Base-by-base conservation (phyloP, 2,329 filamentous ascomycete species). In the Colletotrichum lupini region DNA sequence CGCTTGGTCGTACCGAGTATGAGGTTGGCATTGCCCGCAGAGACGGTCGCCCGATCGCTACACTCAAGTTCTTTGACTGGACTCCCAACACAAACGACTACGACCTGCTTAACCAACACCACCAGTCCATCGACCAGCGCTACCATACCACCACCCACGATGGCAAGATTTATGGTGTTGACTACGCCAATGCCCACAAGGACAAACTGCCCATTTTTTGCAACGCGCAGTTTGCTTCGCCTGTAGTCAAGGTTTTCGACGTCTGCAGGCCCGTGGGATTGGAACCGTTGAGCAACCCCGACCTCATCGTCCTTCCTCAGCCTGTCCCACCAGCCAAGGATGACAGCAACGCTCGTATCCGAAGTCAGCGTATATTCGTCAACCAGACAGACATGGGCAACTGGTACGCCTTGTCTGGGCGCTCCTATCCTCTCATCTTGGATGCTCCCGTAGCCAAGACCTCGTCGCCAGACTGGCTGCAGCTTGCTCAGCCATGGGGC, bases 31-130 rank as follows among this genome's bases (percentile, higher is more conserved):
- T 99, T 57, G 93, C 95, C 76, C 92, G 94, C 73, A 90, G 88
- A 57, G 90, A 93, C 76, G 92, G 93, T 1, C 90, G 92, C 72
- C 90, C 91, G 8, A 93, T 99, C 75, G 97, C 95, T 78, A 98
- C 94, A 0, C 90, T 99, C 77, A 95, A 92, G 76, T 99, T 97
- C 80, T 93, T 95, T 12, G 97, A 99, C 81, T 99, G 97, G 97
- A 92, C 92, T 0, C 94, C 95, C 16, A 99, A 99, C 82, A 97
- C 93, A 72, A 94, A 92, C 74, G 96, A 99, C 82, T 90, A 90
- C 75, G 97, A 99, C 80, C 90, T 99, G 7, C 92, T 95, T 78
- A 90, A 90, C 62, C 95, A 98, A 79, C 97, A 98, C 79, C 89
- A 89, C 16, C 84, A 87, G 12, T 95, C 95, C 0, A 92, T 95